phyloP scores from a whole-genome alignment of 805 yeast species.

The Diddensiella santjacobensis region DNA sequence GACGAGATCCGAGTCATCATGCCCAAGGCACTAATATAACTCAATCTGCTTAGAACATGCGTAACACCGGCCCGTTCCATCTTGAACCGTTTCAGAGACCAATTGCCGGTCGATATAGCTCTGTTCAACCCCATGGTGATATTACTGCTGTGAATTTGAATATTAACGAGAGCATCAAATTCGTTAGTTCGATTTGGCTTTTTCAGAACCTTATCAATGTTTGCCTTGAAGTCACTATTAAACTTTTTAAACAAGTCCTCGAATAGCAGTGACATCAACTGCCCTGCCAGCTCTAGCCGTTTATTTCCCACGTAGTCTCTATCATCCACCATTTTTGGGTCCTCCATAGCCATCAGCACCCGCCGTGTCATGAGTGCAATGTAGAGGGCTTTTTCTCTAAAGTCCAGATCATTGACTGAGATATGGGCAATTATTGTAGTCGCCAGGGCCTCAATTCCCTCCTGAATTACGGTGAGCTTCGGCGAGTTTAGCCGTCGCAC shows the following conservation, averaged over 20 bases:
- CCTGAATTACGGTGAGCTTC: slow-evolving; percentile 75
- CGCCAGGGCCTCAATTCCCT: slow-evolving; percentile 87
- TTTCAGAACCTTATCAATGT: slow-evolving; percentile 87
- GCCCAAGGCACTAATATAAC: slow-evolving; percentile 92
- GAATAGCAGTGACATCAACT: slow-evolving; percentile 86
- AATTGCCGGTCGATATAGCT: slow-evolving; percentile 97
- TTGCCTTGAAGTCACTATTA: slow-evolving; percentile 89
- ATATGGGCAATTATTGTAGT: slow-evolving; percentile 95
- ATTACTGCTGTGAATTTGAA: slow-evolving; percentile 86
- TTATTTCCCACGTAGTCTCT: slow-evolving; percentile 98
- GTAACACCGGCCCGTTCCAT: slow-evolving; percentile 99
- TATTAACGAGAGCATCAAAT: slow-evolving; percentile 86
- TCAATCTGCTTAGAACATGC: slow-evolving; percentile 85
- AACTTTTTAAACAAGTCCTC: slow-evolving; percentile 97
- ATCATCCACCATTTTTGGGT: slow-evolving; percentile 95
- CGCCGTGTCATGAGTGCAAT: slow-evolving; percentile 96
- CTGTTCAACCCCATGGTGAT: slow-evolving; percentile 92
- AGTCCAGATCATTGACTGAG: slow-evolving; percentile 77
- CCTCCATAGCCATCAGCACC: slow-evolving; percentile 91
- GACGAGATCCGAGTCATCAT: slow-evolving; percentile 99
- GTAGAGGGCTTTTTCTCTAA: slow-evolving; percentile 90
- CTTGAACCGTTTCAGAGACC: slow-evolving; percentile 98
- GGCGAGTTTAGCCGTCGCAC: slow-evolving; percentile 83
- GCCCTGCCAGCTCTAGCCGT: slow-evolving; percentile 95
- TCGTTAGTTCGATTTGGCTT: slow-evolving; percentile 94